A percentile compares a stretch with the other conserved stretches of the same genome.
phyloP scores from a whole-genome alignment of 1,284 basidiomycete species.

The Rhodotorula sp. region DNA sequence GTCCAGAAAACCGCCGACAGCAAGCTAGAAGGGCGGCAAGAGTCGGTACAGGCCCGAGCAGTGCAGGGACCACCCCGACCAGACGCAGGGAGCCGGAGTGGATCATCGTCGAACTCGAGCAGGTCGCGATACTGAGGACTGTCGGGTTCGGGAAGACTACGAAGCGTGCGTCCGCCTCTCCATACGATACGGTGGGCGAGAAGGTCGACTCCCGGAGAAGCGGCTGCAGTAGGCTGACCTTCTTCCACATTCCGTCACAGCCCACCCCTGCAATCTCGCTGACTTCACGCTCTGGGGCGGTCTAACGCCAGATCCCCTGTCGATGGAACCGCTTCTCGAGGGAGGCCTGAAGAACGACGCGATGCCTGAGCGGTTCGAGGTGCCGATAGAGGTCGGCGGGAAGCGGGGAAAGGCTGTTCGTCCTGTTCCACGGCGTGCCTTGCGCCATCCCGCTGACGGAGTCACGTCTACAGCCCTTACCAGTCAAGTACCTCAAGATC shows the following conservation, averaged over 20 bases:
- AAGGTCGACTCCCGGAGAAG: no score
- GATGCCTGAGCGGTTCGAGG: constrained; percentile 42
- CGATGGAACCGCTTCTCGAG: constrained; percentile 44
- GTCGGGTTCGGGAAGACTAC: constrained; percentile 49
- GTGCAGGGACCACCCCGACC: constrained; percentile 1
- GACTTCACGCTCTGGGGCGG: constrained; percentile 49
- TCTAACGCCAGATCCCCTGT: constrained; percentile 34
- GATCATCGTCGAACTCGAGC: constrained; percentile 47
- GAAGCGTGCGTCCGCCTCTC: constrained; percentile 36
- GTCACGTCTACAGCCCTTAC: constrained; percentile 16
- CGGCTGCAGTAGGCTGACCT: background rate
- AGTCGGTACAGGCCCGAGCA: background rate
- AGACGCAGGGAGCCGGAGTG: constrained; percentile 43
- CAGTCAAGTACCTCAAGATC: constrained; percentile 45
- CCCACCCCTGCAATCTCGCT: constrained; percentile 48
- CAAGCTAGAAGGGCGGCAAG: constrained; percentile 22
- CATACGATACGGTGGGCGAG: no score
- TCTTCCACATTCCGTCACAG: background rate
- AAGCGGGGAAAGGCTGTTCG: background rate
- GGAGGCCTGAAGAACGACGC: constrained; percentile 46
- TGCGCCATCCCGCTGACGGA: background rate
- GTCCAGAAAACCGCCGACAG: constrained; percentile 19
- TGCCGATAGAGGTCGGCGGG: constrained; percentile 31
- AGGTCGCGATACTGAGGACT: constrained; percentile 40
- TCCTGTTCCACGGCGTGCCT: background rate